Percentiles rank a stretch among this genome's conserved stretches.
Evolutionary conservation across 2,329 filamentous ascomycete species (phyloP).

Genomic region (Talaromyces marneffei): DNA sequence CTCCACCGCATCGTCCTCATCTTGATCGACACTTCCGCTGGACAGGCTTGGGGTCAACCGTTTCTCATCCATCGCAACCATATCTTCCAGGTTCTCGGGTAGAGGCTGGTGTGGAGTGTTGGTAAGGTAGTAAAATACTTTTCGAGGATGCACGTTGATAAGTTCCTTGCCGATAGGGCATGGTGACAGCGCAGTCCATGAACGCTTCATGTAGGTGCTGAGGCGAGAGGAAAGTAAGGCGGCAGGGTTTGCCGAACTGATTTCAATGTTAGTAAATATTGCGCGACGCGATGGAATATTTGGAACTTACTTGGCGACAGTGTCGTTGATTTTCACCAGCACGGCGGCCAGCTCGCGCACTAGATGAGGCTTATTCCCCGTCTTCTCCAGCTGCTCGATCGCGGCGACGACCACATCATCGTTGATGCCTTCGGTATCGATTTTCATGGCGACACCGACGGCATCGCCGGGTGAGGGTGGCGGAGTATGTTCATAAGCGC

Average conservation of each 20-base stretch:
- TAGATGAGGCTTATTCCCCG: slow-evolving; percentile 84
- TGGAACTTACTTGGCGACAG: slow-evolving; percentile 79
- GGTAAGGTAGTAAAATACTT: slow-evolving; percentile 94
- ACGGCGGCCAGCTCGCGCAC: slow-evolving; percentile 88
- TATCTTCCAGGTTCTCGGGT: slow-evolving; percentile 57
- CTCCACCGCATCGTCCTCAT: slow-evolving; percentile 58
- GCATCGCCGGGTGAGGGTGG: slow-evolving; percentile 65
- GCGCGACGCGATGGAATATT: slow-evolving; percentile 6
- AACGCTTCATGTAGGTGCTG: slow-evolving; percentile 80
- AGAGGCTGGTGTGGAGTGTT: slow-evolving; percentile 79
- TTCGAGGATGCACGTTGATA: slow-evolving; percentile 83
- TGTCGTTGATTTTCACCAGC: slow-evolving; percentile 67
- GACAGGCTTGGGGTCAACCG: slow-evolving; percentile 83
- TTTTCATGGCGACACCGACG: slow-evolving; percentile 46
- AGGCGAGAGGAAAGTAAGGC: slow-evolving; percentile 92
- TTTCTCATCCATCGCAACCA: slow-evolving; percentile 47
- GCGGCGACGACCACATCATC: slow-evolving; percentile 93
- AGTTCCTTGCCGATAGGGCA: slow-evolving; percentile 92
- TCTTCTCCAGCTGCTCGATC: slow-evolving; percentile 80
- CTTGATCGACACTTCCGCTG: slow-evolving; percentile 64
- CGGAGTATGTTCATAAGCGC: slow-evolving; percentile 66
- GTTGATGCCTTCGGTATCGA: slow-evolving; percentile 78
- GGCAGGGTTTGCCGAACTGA: slow-evolving; percentile 81
- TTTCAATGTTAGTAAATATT: neutral
- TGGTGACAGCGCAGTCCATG: slow-evolving; percentile 69